A percentile compares a stretch with the other conserved stretches of the same genome.
phyloP scores from a whole-genome alignment of 2,329 filamentous ascomycete genomes.

The Fusarium sp. region DNA sequence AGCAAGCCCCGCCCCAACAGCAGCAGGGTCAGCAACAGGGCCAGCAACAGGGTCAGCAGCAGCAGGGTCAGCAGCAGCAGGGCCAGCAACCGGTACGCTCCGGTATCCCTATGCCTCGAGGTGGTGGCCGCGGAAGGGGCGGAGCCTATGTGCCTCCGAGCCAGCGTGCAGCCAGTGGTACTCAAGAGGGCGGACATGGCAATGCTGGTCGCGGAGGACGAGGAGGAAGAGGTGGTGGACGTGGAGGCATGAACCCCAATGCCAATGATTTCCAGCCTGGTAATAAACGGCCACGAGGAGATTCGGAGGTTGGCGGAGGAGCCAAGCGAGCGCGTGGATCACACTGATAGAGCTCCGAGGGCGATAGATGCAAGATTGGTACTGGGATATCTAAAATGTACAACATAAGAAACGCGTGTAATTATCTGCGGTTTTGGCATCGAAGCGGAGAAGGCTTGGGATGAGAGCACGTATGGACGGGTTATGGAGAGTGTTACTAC shows the following conservation, averaged over 20 bases:
- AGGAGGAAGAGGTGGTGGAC: constrained; percentile 58
- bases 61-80: constrained; percentile 7
- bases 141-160: constrained; percentile 53
- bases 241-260: constrained; percentile 60
- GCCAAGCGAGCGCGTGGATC: constrained; percentile 57
- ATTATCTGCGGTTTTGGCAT: constrained; percentile 33
- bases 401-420: constrained; percentile 41
- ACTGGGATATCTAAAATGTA: constrained; percentile 36
- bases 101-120: constrained; percentile 57
- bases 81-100: constrained; percentile 45
- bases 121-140: constrained; percentile 55
- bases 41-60: constrained; percentile 7
- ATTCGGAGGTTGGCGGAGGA: constrained; percentile 57
- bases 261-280: constrained; percentile 68
- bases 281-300: constrained; percentile 67
- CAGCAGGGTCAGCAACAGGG: constrained; percentile 24
- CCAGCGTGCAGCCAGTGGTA: constrained; percentile 51
- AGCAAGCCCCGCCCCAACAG: constrained; percentile 29
- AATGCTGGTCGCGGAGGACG: constrained; percentile 51
- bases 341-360: constrained; percentile 44
- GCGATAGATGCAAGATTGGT: background rate
- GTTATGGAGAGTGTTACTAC: constrained; percentile 20
- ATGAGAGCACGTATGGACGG: constrained; percentile 26
- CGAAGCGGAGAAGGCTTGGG: constrained; percentile 24
- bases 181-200: constrained; percentile 50